Conservation (phyloP, 2,329 filamentous ascomycete genomes). For the Fusarium subtropicale region DNA sequence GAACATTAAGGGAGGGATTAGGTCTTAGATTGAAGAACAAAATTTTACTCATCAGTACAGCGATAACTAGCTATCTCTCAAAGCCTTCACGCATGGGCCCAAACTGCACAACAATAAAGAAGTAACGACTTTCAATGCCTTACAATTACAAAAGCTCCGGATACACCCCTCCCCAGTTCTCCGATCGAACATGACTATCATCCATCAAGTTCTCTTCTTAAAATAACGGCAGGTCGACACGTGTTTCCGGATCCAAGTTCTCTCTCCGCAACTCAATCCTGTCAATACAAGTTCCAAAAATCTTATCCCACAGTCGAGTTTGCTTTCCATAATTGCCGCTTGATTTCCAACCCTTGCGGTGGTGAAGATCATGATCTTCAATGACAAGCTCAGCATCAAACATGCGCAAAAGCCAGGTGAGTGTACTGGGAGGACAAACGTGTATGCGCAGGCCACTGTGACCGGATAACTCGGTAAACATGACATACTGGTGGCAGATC, state of each 20-base stretch:
- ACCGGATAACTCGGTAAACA: neutral
- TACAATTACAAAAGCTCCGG: neutral
- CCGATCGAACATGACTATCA: neutral
- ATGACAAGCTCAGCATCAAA: neutral
- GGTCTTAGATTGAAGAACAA: neutral
- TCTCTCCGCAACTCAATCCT: neutral
- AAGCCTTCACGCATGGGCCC: neutral
- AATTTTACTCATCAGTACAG: too few relatives aligned
- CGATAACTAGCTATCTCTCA: neutral
- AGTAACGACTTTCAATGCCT: neutral
- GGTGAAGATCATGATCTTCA: neutral
- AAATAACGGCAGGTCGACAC: neutral
- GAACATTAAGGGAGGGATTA: neutral
- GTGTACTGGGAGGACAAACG: neutral
- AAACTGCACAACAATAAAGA: neutral
- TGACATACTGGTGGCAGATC: neutral
- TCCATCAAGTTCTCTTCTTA: neutral
- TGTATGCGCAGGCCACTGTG: neutral
- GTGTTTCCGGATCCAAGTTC: neutral
- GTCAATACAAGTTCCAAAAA: neutral
- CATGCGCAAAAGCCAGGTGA: neutral
- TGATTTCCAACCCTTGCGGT: neutral
- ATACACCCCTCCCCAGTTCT: neutral
- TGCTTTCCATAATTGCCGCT: neutral
- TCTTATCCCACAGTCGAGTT: neutral